Percentiles rank a stretch among this genome's conserved stretches.
Conservation (phyloP, 73 alveolate genomes). For the Paramecium octaurelia region DNA sequence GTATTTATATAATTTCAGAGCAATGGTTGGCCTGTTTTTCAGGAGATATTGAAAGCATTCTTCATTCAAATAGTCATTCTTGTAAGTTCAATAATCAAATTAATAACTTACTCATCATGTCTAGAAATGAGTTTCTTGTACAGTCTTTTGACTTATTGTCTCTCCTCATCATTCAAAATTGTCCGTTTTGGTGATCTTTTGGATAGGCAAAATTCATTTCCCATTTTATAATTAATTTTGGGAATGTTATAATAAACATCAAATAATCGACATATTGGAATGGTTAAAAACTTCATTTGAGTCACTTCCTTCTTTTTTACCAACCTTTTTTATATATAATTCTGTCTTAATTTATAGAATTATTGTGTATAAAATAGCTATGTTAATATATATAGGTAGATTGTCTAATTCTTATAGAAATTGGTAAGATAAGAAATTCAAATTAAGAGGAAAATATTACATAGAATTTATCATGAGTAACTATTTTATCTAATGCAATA, state of each 20-base stretch:
- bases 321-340: background rate
- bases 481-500: background rate
- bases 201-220: slow-evolving; percentile 1
- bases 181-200: background rate
- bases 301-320: background rate
- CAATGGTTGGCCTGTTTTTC: background rate
- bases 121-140: background rate
- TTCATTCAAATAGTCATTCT: slow-evolving; percentile 15
- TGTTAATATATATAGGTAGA: no score
- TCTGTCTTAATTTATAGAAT: background rate
- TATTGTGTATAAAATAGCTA: no score
- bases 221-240: background rate
- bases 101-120: slow-evolving; percentile 31
- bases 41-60: background rate
- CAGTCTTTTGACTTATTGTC: background rate
- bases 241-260: background rate
- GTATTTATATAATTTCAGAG: background rate
- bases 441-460: no score
- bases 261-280: background rate
- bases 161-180: background rate
- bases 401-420: background rate
- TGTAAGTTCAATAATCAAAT: slow-evolving; percentile 24
- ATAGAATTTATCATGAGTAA: background rate
- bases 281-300: background rate
- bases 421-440: background rate